Base-by-base conservation (phyloP, 1,284 basidiomycete genomes). In the Sporisorium exsertum region DNA sequence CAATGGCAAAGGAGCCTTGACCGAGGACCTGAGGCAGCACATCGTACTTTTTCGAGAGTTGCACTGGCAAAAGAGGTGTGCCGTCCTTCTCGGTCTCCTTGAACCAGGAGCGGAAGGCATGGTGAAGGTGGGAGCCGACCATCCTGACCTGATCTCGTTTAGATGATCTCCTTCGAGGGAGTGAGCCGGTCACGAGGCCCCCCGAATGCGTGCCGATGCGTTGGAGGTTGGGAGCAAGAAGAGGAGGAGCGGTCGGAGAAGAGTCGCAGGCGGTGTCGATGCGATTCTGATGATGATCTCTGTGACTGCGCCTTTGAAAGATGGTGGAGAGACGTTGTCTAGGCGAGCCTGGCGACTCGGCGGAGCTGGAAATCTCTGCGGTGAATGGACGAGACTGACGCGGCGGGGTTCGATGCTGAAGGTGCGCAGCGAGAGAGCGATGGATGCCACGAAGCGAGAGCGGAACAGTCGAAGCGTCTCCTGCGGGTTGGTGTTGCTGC, bases 1-100 rank as follows among this genome's bases (percentile, higher is more conserved):
- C 83, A 20, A 83, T 73, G 22, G 83, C 83, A 59, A 85, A 85
- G 9, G 81, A 79, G 49, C 83, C 84, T 50, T 81, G 79, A 16
- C 83, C 84, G 6, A 85, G 69, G 3, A 81, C 65, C 5, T 64
- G 54, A 12, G 73, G 64, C 9, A 64, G 56, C 0, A 85, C 75
- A 2, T 47, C 42, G 70, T 85, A 85, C 70, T 85, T 84, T 26
- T 81, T 73, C 18, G 79, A 77, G 29, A 83, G 79, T 10, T 77
- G 67, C 20, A 59, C 42, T 10, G 81, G 81, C n/a, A 82, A 69
- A 22, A 81, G 63, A 5, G 81, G 81, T 2, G 79, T 73, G 43
- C 81, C 81, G 43, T 81, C 80, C 29, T 64, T 62, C 47, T 81
- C 80, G n/a, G 79, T 82, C 69, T 83, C 75, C 50, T 77, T 78